Evolutionary conservation across 2,329 filamentous ascomycete genomes (phyloP), one percentile per base, ranked within the genome.

Genomic region (Ophiostoma quercus): DNA sequence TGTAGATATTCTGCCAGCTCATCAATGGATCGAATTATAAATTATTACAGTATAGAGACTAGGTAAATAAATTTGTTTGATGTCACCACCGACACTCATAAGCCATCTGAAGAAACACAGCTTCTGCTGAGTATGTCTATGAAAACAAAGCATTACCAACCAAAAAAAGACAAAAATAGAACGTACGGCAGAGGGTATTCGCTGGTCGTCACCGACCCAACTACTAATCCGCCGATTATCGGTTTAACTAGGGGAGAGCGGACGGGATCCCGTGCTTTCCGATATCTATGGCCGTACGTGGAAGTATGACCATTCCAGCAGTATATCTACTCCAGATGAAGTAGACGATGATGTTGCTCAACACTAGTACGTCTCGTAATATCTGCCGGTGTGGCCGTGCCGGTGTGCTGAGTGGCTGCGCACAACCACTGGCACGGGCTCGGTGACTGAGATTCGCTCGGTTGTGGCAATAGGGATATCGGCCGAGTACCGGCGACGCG

Each of bases 1-100:
- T 75, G 39, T 74, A 69, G 69, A 34, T 29, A 29, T 29, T 29
- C 25, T 29, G 25, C 34, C 8, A 34, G 34, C 34, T 34, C 34
- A 34, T 34, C 34, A 34, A 34, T 34, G 25, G 25, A 34, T 34
- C 25, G 25, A 29, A 34, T 34, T 5, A 34, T 34, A 34, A 34
- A 34, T 34, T 34, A 34, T 34, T 34, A 29, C 25, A 29, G 25
- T 8, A 34, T 34, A 29, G 25, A 29, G 34, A 34, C 34, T 34
- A 34, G 34, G 34, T 34, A 34, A 34, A 8, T 6, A 34, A 34
- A 34, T 34, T 34, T 34, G 34, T 6, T 34, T 8, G 8, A 34
- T 34, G 34, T 6, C 34, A 34, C 34, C 34, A 34, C 34, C 5
- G 34, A 34, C 34, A 34, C 34, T 34, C 34, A 34, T 8, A 34